These are phyloP conservation scores for Cladosporium sp. DNA, from an alignment of 2,329 filamentous ascomycete species.

Conservation along the genomic window DNA sequence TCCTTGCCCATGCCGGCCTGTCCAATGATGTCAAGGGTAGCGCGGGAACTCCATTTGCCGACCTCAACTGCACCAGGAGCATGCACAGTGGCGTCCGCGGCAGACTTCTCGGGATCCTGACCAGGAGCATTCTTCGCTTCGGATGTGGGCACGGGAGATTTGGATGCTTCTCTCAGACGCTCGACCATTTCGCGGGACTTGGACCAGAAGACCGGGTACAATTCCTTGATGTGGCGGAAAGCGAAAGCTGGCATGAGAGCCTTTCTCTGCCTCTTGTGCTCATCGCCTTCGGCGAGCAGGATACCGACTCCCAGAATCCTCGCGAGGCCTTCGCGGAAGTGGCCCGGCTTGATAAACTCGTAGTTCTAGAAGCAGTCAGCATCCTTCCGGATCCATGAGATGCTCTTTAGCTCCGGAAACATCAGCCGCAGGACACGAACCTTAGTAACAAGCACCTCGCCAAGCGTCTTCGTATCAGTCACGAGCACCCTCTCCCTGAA, in stretches of 20 bases:
- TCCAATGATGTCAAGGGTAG: slow-evolving; percentile 62
- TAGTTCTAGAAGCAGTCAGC: slow-evolving; percentile 1
- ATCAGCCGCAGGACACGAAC: not conserved
- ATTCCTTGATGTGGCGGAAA: slow-evolving; percentile 54
- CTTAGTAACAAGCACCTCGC: slow-evolving; percentile 53
- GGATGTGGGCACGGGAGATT: slow-evolving; percentile 22
- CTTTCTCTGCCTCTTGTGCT: slow-evolving; percentile 68
- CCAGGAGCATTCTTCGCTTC: not conserved
- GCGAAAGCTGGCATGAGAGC: slow-evolving; percentile 53
- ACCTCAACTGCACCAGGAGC: slow-evolving; percentile 46
- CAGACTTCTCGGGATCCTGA: slow-evolving; percentile 76
- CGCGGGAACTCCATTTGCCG: slow-evolving; percentile 51
- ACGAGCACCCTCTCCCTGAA: slow-evolving; percentile 50
- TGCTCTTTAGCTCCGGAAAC: not conserved
- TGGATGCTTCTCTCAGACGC: slow-evolving; percentile 39
- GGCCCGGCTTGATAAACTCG: slow-evolving; percentile 52
- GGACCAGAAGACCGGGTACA: slow-evolving; percentile 53
- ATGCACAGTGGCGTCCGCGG: slow-evolving; percentile 65
- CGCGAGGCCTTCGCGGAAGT: slow-evolving; percentile 56
- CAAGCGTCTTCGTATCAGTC: slow-evolving; percentile 50
- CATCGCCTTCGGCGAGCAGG: slow-evolving; percentile 84
- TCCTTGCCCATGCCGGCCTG: slow-evolving; percentile 59
- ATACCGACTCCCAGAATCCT: slow-evolving; percentile 70
- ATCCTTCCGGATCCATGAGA: not conserved
- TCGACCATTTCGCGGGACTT: slow-evolving; percentile 48